Conservation (phyloP, 2,329 filamentous ascomycete species). For the Fusarium nodosum region DNA sequence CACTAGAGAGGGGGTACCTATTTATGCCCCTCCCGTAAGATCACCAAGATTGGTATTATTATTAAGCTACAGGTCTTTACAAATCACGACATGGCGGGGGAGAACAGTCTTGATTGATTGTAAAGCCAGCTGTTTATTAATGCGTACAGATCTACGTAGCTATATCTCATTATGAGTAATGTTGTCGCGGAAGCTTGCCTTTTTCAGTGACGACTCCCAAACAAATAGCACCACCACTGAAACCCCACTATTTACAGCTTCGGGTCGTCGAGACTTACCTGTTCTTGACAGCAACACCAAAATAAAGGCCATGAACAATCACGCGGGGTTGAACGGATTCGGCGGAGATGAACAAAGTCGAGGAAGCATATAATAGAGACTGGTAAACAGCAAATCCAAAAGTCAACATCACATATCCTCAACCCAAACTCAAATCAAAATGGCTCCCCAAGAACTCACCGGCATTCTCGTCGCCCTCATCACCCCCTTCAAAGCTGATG, state of each 20-base stretch:
- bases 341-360: neutral
- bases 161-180: neutral
- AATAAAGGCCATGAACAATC: slow-evolving; percentile 6
- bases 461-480: slow-evolving; percentile 65
- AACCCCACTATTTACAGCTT: neutral
- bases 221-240: no score
- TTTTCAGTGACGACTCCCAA: neutral
- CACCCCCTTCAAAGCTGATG: slow-evolving; percentile 62
- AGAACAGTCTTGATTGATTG: neutral
- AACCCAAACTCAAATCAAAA: slow-evolving; percentile 17
- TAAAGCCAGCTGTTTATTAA: neutral
- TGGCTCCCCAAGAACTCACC: slow-evolving; percentile 47
- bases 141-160: neutral
- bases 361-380: slow-evolving; percentile 30
- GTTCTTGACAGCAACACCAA: slow-evolving; percentile 16
- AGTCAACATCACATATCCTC: neutral
- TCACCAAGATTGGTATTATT: neutral
- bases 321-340: slow-evolving; percentile 35
- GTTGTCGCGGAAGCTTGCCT: slow-evolving; percentile 1
- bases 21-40: neutral
- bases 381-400: neutral
- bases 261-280: slow-evolving; percentile 46
- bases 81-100: slow-evolving; percentile 7
- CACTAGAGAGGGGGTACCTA: neutral
- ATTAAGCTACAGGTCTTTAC: neutral